Conservation (phyloP, 2,329 filamentous ascomycete genomes). For the Cyanodermella asteris region DNA sequence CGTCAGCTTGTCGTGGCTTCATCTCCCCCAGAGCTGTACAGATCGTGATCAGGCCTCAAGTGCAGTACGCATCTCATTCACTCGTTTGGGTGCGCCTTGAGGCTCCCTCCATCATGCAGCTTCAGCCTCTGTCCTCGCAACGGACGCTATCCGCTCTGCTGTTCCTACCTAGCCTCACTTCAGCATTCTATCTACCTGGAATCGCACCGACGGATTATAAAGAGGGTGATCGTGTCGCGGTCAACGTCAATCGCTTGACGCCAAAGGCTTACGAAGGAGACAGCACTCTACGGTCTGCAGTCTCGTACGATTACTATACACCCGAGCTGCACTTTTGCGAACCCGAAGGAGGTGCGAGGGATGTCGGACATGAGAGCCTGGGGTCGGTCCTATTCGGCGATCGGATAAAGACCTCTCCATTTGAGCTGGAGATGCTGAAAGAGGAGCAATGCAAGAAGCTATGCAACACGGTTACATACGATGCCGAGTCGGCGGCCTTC, state of each 20-base stretch:
- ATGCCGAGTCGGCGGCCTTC: conserved; percentile 47
- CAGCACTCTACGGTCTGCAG: conserved; percentile 68
- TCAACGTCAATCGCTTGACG: conserved; percentile 83
- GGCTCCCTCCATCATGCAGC: no score
- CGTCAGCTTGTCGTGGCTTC: no score
- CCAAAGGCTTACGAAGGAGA: conserved; percentile 60
- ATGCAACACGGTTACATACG: conserved; percentile 46
- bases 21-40: no score
- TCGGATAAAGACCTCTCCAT: conserved; percentile 89
- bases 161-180: conserved; percentile 13
- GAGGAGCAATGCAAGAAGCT: conserved; percentile 76
- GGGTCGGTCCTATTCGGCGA: conserved; percentile 96
- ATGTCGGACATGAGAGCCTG: conserved; percentile 69
- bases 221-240: conserved; percentile 53
- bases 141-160: conserved; percentile 10
- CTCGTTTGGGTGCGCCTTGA: no score
- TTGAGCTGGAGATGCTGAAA: conserved; percentile 63
- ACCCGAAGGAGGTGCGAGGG: conserved; percentile 52
- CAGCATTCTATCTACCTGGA: conserved; percentile 87
- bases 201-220: conserved; percentile 88
- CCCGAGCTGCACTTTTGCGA: conserved; percentile 70
- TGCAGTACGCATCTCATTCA: no score
- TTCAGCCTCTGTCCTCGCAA: not conserved
- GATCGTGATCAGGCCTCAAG: no score
- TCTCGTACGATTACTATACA: conserved; percentile 93